These are phyloP conservation scores for Ceraceosorus guamensis DNA, from an alignment of 1,284 basidiomycete genomes.

Conservation along the genomic window DNA sequence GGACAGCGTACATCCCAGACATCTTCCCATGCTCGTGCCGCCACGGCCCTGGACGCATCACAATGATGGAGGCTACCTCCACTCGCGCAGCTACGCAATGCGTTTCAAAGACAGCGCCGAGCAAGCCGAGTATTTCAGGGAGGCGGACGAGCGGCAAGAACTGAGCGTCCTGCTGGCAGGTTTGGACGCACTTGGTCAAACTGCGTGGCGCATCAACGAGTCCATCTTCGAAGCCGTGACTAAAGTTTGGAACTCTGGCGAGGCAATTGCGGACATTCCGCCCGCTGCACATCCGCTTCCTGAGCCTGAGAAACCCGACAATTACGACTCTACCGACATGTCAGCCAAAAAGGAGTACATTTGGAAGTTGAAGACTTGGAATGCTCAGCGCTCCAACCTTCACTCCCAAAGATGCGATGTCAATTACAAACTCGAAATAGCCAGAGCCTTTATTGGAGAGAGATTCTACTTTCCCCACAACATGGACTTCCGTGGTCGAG, in stretches of 20 bases:
- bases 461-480: conserved; percentile 92
- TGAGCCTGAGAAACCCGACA: conserved; percentile 59
- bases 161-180: conserved; percentile 81
- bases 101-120: conserved; percentile 86
- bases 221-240: conserved; percentile 66
- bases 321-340: conserved; percentile 63
- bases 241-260: conserved; percentile 68
- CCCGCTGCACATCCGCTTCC: conserved; percentile 24
- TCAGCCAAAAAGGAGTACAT: conserved; percentile 61
- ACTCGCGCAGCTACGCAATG: conserved; percentile 56
- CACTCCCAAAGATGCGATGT: conserved; percentile 87
- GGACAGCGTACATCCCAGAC: conserved; percentile 80
- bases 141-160: conserved; percentile 67
- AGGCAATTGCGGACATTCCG: conserved; percentile 51
- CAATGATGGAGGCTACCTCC: conserved; percentile 75
- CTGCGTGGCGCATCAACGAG: conserved; percentile 84
- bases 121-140: conserved; percentile 71
- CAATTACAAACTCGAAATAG: conserved; percentile 97
- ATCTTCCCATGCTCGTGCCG: conserved; percentile 88
- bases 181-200: conserved; percentile 80
- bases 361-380: conserved; percentile 58
- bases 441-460: conserved; percentile 77
- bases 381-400: conserved; percentile 25
- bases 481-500: conserved; percentile 93
- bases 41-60: conserved; percentile 79